A percentile compares a stretch with the other conserved stretches of the same genome.
phyloP scores from a whole-genome alignment of 345 rosid species.

The Aethionema arabicum region DNA sequence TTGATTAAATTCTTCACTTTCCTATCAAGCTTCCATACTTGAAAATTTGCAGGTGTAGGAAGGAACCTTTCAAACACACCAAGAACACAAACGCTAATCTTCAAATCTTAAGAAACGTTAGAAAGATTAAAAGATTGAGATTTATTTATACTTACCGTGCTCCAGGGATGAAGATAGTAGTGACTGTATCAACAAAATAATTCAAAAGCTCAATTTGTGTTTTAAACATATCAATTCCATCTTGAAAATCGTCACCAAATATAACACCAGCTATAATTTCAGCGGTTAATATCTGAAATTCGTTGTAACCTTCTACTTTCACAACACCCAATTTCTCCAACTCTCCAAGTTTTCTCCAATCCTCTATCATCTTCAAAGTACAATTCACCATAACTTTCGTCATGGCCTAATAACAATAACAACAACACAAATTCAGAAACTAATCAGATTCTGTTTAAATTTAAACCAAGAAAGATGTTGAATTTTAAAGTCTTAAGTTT shows the following conservation, averaged over 20 bases:
- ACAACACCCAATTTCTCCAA: background rate
- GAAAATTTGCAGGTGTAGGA: constrained; percentile 42
- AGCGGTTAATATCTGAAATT: constrained; percentile 39
- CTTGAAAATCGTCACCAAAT: constrained; percentile 44
- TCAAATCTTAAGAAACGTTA: background rate
- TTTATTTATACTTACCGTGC: constrained; percentile 31
- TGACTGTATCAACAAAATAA: constrained; percentile 5
- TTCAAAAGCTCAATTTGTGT: constrained; percentile 41
- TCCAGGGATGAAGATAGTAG: constrained; percentile 39
- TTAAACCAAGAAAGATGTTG: background rate
- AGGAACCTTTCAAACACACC: constrained; percentile 45
- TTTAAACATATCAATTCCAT: constrained; percentile 44
- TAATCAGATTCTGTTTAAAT: background rate
- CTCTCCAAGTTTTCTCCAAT: constrained; percentile 37
- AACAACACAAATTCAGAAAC: background rate
- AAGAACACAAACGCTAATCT: background rate
- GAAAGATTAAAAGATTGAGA: background rate
- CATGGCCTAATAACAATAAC: constrained; percentile 37
- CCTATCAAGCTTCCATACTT: constrained; percentile 49
- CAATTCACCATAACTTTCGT: constrained; percentile 33
- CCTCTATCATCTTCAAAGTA: constrained; percentile 27
- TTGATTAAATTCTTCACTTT: constrained; percentile 33
- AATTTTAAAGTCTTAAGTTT: constrained; percentile 35
- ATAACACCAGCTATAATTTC: constrained; percentile 49
- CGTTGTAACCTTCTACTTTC: constrained; percentile 27